Percentiles rank a stretch among this genome's conserved stretches.
Evolutionary conservation across 2,329 filamentous ascomycete species (phyloP).

Genomic region (Stagonosporopsis chrysanthemi): DNA sequence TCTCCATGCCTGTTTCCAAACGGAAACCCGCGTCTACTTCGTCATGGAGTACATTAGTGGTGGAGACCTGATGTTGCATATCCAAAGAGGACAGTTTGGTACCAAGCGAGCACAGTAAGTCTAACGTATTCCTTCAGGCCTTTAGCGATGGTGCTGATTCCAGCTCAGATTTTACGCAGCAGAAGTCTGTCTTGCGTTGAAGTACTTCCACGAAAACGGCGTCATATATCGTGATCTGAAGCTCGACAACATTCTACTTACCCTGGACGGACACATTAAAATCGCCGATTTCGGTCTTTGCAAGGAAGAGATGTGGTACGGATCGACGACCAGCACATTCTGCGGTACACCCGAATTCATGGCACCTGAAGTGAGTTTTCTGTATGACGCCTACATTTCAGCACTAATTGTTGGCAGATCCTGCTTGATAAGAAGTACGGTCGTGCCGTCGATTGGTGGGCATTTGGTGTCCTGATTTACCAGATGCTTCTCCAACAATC

Average conservation of each 20-base stretch:
- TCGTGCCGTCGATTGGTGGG: slow-evolving; percentile 98
- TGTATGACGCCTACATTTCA: neutral
- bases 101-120: slow-evolving; percentile 93
- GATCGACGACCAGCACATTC: slow-evolving; percentile 95
- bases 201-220: slow-evolving; percentile 99
- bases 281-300: slow-evolving; percentile 98
- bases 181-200: slow-evolving; percentile 94
- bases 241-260: slow-evolving; percentile 88
- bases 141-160: slow-evolving; percentile 21
- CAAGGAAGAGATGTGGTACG: slow-evolving; percentile 99
- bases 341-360: slow-evolving; percentile 99
- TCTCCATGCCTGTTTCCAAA: slow-evolving; percentile 98
- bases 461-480: slow-evolving; percentile 98
- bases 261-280: slow-evolving; percentile 96
- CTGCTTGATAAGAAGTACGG: slow-evolving; percentile 98
- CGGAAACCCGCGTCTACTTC: slow-evolving; percentile 97
- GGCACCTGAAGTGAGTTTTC: slow-evolving; percentile 80
- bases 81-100: slow-evolving; percentile 94
- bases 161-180: slow-evolving; percentile 84
- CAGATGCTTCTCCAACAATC: slow-evolving; percentile 99
- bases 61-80: slow-evolving; percentile 98
- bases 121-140: neutral
- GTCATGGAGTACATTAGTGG: slow-evolving; percentile 99
- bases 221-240: slow-evolving; percentile 92
- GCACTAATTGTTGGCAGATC: slow-evolving; percentile 65